Percentiles rank a stretch among this genome's conserved stretches.
Evolutionary conservation across 345 rosid genomes (phyloP).

Genomic region (Lepidium sativum): DNA sequence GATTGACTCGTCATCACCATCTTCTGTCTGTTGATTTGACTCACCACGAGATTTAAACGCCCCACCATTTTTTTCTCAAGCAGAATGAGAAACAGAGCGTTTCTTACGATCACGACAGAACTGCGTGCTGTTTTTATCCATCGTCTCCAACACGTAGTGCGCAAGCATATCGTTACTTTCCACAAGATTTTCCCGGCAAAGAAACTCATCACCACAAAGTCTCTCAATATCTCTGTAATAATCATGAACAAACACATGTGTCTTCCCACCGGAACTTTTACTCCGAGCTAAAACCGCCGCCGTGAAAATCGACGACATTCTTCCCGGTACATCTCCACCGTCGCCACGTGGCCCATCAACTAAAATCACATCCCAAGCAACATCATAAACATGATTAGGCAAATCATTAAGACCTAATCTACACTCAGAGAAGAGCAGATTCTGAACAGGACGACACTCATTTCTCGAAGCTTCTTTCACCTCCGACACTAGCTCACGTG

Average conservation of each 20-base stretch:
- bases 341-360: constrained; percentile 96
- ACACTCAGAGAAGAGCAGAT: constrained; percentile 81
- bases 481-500: constrained; percentile 44
- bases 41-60: background rate
- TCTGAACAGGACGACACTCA: constrained; percentile 91
- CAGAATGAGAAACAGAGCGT: constrained; percentile 19
- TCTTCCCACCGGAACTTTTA: constrained; percentile 57
- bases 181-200: constrained; percentile 76
- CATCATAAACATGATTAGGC: constrained; percentile 89
- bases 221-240: constrained; percentile 73
- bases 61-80: constrained; percentile 5
- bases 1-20: constrained; percentile 15
- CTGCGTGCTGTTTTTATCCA: constrained; percentile 46
- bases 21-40: background rate
- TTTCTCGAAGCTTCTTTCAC: constrained; percentile 50
- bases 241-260: constrained; percentile 83
- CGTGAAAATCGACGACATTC: constrained; percentile 89
- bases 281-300: constrained; percentile 89
- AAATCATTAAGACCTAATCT: constrained; percentile 75
- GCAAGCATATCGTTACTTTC: constrained; percentile 58
- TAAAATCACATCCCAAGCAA: constrained; percentile 91
- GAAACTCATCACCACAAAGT: constrained; percentile 72
- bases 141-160: constrained; percentile 78
- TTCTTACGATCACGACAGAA: constrained; percentile 19
- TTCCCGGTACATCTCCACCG: constrained; percentile 58